These are phyloP conservation scores for Coniochaeta ligniaria DNA, from an alignment of 2,329 filamentous ascomycete species.

Conservation along the genomic window DNA sequence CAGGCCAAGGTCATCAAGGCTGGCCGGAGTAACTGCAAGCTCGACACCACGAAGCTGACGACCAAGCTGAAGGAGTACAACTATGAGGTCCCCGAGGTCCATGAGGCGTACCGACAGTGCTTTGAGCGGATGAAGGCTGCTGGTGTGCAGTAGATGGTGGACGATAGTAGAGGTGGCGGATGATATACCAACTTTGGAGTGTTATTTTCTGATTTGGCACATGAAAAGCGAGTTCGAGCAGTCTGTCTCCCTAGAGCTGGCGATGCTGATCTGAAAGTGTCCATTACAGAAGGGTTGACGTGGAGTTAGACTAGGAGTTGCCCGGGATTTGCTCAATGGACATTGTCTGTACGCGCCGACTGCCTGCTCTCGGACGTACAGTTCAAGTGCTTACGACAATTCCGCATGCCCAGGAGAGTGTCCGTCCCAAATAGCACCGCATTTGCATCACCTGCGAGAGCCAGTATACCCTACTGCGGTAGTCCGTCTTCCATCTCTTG, in stretches of 20 bases:
- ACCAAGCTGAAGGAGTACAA: slow-evolving; percentile 53
- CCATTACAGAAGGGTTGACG: background rate
- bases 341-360: background rate
- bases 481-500: no score
- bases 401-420: no score
- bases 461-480: no score
- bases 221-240: background rate
- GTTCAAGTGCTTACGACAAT: no score
- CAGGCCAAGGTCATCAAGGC: slow-evolving; percentile 62
- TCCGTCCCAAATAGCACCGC: no score
- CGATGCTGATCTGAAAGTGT: no score
- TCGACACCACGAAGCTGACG: slow-evolving; percentile 56
- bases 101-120: slow-evolving; percentile 53
- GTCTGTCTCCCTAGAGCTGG: background rate
- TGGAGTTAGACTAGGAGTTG: background rate
- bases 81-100: slow-evolving; percentile 52
- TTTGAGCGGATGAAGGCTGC: slow-evolving; percentile 57
- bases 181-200: background rate
- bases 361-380: no score
- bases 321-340: background rate
- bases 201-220: background rate
- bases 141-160: slow-evolving; percentile 35
- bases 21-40: slow-evolving; percentile 57
- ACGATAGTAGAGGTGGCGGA: background rate
- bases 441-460: no score